Evolutionary conservation across 345 rosid species (phyloP).

Genomic region (Psidium guajava): DNA sequence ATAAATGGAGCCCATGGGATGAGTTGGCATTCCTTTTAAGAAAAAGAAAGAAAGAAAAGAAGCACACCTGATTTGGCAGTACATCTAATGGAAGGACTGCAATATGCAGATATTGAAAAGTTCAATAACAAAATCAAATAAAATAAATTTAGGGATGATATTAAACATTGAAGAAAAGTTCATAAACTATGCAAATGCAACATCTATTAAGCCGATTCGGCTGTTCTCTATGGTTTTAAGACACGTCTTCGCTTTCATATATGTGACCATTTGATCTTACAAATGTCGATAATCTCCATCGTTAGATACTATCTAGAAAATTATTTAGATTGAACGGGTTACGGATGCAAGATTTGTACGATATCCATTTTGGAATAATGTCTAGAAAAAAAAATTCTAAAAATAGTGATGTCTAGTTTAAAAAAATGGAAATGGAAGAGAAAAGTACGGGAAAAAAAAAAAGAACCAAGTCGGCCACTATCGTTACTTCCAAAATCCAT

Average conservation of each 20-base stretch:
- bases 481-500: rapidly evolving
- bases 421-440: too few species aligned
- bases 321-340: background rate
- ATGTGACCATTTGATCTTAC: background rate
- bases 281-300: background rate
- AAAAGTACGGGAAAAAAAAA: too few species aligned
- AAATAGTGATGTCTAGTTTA: background rate
- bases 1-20: too few species aligned
- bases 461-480: too few species aligned
- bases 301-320: background rate
- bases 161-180: background rate
- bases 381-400: background rate
- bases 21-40: too few species aligned
- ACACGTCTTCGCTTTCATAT: background rate
- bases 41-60: too few species aligned
- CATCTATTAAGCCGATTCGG: background rate
- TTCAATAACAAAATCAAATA: too few species aligned
- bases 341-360: background rate
- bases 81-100: background rate
- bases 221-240: background rate
- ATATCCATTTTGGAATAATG: too few species aligned
- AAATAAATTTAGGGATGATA: background rate
- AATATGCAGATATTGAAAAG: background rate
- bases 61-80: background rate
- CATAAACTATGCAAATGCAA: background rate